Evolutionary conservation across 2,329 filamentous ascomycete species (phyloP).

Genomic region (Hymenoscyphus salicellus): DNA sequence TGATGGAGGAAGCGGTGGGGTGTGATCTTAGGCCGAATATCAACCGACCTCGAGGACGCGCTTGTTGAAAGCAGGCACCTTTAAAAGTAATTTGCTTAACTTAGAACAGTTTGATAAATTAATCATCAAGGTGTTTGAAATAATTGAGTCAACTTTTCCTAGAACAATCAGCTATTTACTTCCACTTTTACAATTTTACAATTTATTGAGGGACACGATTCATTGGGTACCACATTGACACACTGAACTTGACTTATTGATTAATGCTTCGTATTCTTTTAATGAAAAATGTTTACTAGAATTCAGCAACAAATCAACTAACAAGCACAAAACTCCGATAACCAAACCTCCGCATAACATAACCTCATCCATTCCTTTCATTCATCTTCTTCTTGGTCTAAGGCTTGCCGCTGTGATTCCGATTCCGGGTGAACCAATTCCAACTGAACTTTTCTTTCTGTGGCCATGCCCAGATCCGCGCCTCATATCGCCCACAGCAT

Average conservation of each 20-base stretch:
- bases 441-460: slow-evolving; percentile 40
- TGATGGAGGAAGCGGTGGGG: not conserved
- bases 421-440: slow-evolving; percentile 35
- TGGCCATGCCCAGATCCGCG: slow-evolving; percentile 54
- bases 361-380: slow-evolving; percentile 22
- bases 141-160: too few relatives aligned
- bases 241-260: too few relatives aligned
- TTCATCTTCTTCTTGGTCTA: slow-evolving; percentile 29
- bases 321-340: not conserved
- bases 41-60: too few relatives aligned
- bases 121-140: too few relatives aligned
- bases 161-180: too few relatives aligned
- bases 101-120: too few relatives aligned
- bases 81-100: too few relatives aligned
- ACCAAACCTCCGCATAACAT: not conserved
- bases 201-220: too few relatives aligned
- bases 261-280: not conserved
- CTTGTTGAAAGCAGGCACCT: too few relatives aligned
- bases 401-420: slow-evolving; percentile 37
- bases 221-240: too few relatives aligned
- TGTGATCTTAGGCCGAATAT: not conserved
- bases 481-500: slow-evolving; percentile 53
- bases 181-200: too few relatives aligned
- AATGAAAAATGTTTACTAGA: not conserved
- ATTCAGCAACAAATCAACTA: not conserved